Evolutionary conservation across 139 green algal genomes (phyloP), one percentile per base, ranked within the genome.

Genomic region (Volvox reticuliferus): DNA sequence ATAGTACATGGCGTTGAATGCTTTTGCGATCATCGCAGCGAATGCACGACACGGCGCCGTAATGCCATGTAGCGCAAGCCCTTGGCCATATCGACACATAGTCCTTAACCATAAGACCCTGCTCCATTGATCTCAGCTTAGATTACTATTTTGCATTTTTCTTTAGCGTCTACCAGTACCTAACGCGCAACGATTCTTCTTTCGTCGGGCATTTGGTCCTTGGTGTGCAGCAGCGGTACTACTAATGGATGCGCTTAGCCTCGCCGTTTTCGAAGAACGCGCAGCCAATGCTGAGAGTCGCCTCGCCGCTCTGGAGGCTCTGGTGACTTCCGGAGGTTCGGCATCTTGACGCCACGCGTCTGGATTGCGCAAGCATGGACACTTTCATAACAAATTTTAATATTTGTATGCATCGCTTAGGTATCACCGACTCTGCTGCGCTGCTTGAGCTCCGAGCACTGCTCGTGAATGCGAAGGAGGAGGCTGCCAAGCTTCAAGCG

Each of bases 211-310:
- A 55, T 55, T 55, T 55, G n/a, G 19, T 14, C 24, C 26, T 36
- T 79, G n/a, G n/a, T n/a, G n/a, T 55, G 44, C 44, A 55, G 44
- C 44, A 9, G 44, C 26, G 71, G 26, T 61, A 12, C 12, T 44
- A 55, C 33, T 35, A 65, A 91, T 91, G 88, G 88, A 91, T 33
- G 6, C 65, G 0, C 79, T 91, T 0, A 76, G 28, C 6, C 20
- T 91, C 0, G 88, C 79, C 1, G 88, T 78, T 0, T 91, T 91
- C 63, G 88, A 91, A 67, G 88, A 91, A 79, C 88, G 88, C 26
- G 88, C 88, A 33, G 44, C 88, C 17, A 82, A 14, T 20, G 88
- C 88, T 0, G 88, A 91, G 63, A 33, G 35, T 2, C 88, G 88
- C 1, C 65, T 91, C 19, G 79, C 78, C 0, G 79, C 88, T 1